Conservation (phyloP, 2,329 filamentous ascomycete species). For the Venturia oleaginea region DNA sequence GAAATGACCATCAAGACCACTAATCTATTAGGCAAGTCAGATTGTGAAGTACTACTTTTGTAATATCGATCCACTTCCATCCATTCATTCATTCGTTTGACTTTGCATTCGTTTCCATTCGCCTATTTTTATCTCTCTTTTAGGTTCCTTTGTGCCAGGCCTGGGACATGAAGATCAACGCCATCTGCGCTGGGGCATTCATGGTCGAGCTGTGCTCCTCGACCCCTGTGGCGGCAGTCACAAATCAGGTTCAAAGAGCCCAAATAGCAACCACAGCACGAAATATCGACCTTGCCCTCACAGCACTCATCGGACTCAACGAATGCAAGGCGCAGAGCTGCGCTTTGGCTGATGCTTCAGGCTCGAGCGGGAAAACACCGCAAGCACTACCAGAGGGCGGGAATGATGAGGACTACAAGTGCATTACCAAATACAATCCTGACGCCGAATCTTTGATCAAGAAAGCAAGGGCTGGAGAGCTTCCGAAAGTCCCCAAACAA, state of each 20-base stretch:
- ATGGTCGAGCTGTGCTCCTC: neutral
- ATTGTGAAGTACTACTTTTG: neutral
- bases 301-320: neutral
- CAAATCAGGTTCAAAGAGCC: neutral
- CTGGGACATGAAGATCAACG: neutral
- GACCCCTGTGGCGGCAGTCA: neutral
- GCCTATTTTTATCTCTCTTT: neutral
- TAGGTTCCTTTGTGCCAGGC: neutral
- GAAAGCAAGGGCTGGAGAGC: neutral
- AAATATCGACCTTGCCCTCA: neutral
- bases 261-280: neutral
- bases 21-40: neutral
- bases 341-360: conserved; percentile 1
- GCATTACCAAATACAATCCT: conserved; percentile 11
- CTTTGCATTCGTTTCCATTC: neutral
- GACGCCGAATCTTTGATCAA: neutral
- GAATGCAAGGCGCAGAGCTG: conserved; percentile 11
- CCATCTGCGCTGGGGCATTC: neutral
- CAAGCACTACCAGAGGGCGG: neutral
- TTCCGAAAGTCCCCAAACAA: conserved; percentile 5
- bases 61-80: neutral
- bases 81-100: neutral
- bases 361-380: neutral
- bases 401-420: conserved; percentile 5
- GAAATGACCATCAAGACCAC: neutral